Percentiles rank a stretch among this genome's conserved stretches.
Conservation (phyloP, 805 yeast species). For the Blastobotrys terrestris region DNA sequence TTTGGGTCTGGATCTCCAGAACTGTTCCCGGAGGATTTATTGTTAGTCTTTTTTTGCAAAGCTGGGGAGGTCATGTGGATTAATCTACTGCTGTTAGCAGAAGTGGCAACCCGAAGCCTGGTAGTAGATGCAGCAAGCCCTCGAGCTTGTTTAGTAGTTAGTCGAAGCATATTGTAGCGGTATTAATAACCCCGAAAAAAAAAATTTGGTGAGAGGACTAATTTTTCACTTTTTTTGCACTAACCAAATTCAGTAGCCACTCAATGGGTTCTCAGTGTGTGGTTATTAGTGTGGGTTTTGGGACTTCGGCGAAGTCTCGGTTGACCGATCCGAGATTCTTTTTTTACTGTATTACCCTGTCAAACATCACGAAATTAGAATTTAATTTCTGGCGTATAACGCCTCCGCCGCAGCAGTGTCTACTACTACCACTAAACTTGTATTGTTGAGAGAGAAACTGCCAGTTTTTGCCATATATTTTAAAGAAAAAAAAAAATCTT, state of each 20-base stretch:
- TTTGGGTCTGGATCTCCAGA: conserved; percentile 3
- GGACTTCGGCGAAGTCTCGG: background rate
- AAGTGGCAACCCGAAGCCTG: background rate
- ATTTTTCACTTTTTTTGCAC: background rate
- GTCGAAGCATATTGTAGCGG: background rate
- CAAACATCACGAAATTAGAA: background rate
- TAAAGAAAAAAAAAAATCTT: no score
- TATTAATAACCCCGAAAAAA: background rate
- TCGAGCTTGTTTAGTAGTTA: background rate
- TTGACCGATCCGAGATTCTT: background rate
- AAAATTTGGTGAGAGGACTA: background rate
- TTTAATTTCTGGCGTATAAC: background rate
- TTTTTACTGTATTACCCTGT: background rate
- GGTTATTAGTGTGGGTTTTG: background rate
- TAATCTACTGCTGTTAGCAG: background rate
- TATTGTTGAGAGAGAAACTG: no score
- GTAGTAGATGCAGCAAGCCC: background rate
- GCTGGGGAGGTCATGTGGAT: background rate
- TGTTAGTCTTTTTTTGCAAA: background rate
- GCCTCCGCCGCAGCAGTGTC: background rate
- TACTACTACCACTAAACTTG: no score
- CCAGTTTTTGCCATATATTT: no score
- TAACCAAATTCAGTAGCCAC: background rate
- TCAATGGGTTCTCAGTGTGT: background rate
- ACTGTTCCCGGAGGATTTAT: background rate